Evolutionary conservation across 768 basidiomycete species (phyloP), one percentile per base, ranked within the genome.

Genomic region (Russula ochroleuca): DNA sequence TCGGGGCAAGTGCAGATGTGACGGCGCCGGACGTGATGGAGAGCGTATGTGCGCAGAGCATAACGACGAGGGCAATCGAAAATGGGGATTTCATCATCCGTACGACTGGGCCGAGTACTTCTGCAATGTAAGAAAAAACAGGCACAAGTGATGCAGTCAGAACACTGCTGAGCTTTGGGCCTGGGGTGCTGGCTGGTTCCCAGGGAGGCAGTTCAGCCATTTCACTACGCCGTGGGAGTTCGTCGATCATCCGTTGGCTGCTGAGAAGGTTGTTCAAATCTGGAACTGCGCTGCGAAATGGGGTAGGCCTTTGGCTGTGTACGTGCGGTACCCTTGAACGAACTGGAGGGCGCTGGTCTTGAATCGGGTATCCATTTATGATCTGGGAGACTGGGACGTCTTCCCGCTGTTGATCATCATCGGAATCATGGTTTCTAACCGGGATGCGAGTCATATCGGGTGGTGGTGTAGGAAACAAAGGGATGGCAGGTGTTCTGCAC

Each of bases 21-120:
- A 90, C 57, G 0, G 78, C 78, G 7, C 69, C 52, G 10, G 79
- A 76, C 52, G 85, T 72, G 38, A 71, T 69, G n/a, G 70, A 72
- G 8, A 81, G 53, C 65, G 83, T 65, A 60, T 80, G 67, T 8
- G 81, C 75, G 37, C 88, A 73, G 64, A 86, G 64, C 74, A 76
- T 83, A 10, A 85, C 35, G 64, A 80, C 80, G 25, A 86, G 67
- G 40, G 85, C 68, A 62, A 86, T 57, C 8, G 80, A 79, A 15
- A 91, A 77, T 2, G 88, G 88, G 59, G 69, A 13, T 48, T 82
- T 80, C 62, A 89, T 76, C 35, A 83, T 76, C 19, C 74, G 70
- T 47, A 88, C 67, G 0, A 83, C 79, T 21, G 72, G 75, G 47
- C 70, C 71, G 61, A 85, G 31, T 40, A 90, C 72, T 68, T 83